Evolutionary conservation across 2,329 filamentous ascomycete genomes (phyloP).

Genomic region (Xylaria sp.): DNA sequence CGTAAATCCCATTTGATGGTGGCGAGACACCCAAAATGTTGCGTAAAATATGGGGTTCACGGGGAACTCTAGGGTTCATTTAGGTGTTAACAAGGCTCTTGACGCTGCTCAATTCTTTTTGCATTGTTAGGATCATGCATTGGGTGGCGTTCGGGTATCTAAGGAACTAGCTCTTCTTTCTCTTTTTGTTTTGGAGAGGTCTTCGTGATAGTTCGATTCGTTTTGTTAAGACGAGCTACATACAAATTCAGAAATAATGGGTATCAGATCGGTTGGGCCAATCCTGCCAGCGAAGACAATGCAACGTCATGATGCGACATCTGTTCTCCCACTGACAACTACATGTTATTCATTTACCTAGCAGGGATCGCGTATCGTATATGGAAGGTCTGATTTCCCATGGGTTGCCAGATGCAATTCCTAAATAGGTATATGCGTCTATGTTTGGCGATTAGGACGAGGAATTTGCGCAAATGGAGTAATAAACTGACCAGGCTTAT

Average conservation of each 20-base stretch:
- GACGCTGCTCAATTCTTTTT: slow-evolving; percentile 7
- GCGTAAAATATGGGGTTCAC: not conserved
- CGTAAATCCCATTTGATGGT: not conserved
- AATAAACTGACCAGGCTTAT: slow-evolving; percentile 73
- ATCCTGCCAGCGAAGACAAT: not conserved
- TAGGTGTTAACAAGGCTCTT: slow-evolving; percentile 16
- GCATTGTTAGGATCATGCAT: slow-evolving; percentile 34
- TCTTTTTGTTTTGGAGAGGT: not conserved
- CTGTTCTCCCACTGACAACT: slow-evolving; percentile 26
- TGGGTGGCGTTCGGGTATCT: slow-evolving; percentile 34
- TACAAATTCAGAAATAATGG: slow-evolving; percentile 32
- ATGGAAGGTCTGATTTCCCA: slow-evolving; percentile 71
- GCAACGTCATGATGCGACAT: slow-evolving; percentile 6
- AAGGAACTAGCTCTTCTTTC: slow-evolving; percentile 5
- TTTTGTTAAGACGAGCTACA: slow-evolving; percentile 23
- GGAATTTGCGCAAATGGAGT: not conserved
- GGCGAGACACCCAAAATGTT: not conserved
- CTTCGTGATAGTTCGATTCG: slow-evolving; percentile 8
- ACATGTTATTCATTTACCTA: slow-evolving; percentile 44
- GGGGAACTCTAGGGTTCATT: not conserved
- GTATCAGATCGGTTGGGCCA: slow-evolving; percentile 34
- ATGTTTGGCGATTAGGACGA: slow-evolving; percentile 19
- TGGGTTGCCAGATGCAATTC: slow-evolving; percentile 68
- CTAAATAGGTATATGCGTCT: slow-evolving; percentile 77
- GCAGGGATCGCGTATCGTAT: slow-evolving; percentile 61